Evolutionary conservation across 306 rosid genomes (phyloP).

Genomic region (Castanospermum australe): DNA sequence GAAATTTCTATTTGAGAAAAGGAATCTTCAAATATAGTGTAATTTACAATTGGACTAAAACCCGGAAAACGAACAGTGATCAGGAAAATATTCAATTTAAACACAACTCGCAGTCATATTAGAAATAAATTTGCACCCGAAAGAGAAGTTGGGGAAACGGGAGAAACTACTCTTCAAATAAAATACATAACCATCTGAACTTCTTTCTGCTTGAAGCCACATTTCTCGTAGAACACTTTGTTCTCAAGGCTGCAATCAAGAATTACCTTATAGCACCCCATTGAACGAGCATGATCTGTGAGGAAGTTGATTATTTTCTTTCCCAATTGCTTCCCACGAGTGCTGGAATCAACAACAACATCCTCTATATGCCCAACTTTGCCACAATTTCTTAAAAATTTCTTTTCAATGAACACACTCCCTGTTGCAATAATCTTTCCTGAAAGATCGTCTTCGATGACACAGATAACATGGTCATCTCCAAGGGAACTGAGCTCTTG

Average conservation of each 20-base stretch:
- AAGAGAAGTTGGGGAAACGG: not conserved
- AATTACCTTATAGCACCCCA: slow-evolving; percentile 83
- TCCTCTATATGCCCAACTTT: slow-evolving; percentile 81
- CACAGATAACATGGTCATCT: slow-evolving; percentile 65
- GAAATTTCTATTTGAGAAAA: not conserved
- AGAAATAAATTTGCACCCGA: not conserved
- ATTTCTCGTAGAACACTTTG: slow-evolving; percentile 64
- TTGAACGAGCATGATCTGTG: slow-evolving; percentile 53
- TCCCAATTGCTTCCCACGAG: slow-evolving; percentile 55
- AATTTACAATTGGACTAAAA: not conserved
- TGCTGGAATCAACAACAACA: slow-evolving; percentile 69
- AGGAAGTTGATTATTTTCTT: slow-evolving; percentile 61
- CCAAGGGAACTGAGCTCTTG: slow-evolving; percentile 53
- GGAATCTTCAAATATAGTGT: not conserved
- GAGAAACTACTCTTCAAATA: slow-evolving; percentile 28
- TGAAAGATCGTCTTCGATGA: slow-evolving; percentile 52
- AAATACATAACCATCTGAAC: slow-evolving; percentile 81
- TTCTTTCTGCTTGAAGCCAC: slow-evolving; percentile 61
- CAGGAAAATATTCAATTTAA: not conserved
- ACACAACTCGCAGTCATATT: not conserved
- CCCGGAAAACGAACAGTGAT: not conserved
- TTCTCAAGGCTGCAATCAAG: slow-evolving; percentile 73
- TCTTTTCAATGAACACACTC: slow-evolving; percentile 53
- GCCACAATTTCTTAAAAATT: slow-evolving; percentile 75
- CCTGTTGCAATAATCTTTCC: slow-evolving; percentile 74